Conservation (phyloP, 1,139 yeast genomes). For the Blastobotrys illinoisensis region DNA sequence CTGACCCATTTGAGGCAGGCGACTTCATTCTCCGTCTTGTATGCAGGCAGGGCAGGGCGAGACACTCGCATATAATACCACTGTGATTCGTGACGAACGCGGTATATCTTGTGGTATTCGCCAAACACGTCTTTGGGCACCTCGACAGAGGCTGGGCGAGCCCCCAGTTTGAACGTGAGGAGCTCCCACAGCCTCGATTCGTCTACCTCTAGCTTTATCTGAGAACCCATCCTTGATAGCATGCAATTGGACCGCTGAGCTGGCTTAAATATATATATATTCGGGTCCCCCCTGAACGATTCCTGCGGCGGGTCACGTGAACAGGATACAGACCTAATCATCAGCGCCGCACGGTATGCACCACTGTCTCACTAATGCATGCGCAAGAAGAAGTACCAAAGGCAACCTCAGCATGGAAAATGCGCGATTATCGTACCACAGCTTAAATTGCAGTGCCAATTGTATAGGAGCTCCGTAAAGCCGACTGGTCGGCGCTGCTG, state of each 20-base stretch:
- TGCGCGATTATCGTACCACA: background rate
- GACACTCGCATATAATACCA: slow-evolving; percentile 6
- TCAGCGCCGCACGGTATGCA: background rate
- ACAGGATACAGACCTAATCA: background rate
- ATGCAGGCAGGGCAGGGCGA: slow-evolving; percentile 6
- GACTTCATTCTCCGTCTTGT: slow-evolving; percentile 9
- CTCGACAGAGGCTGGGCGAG: slow-evolving; percentile 2
- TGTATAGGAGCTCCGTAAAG: no score
- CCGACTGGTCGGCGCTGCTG: no score
- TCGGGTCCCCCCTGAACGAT: no score
- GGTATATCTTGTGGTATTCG: slow-evolving; percentile 7
- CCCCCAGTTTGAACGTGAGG: slow-evolving; percentile 1
- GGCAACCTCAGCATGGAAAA: no score
- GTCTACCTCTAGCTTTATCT: background rate
- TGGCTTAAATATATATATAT: no score
- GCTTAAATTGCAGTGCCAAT: no score
- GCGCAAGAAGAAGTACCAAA: no score
- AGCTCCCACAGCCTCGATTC: slow-evolving; percentile 2
- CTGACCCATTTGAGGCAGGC: slow-evolving; percentile 8
- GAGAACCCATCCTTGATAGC: background rate
- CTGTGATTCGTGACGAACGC: background rate
- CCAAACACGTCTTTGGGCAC: slow-evolving; percentile 4
- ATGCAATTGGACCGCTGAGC: background rate
- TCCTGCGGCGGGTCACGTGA: background rate
- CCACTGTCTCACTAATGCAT: background rate